Evolutionary conservation across 75 land plant genomes (phyloP), one percentile per base, ranked within the genome.

Genomic region (Gnetum montanum): DNA sequence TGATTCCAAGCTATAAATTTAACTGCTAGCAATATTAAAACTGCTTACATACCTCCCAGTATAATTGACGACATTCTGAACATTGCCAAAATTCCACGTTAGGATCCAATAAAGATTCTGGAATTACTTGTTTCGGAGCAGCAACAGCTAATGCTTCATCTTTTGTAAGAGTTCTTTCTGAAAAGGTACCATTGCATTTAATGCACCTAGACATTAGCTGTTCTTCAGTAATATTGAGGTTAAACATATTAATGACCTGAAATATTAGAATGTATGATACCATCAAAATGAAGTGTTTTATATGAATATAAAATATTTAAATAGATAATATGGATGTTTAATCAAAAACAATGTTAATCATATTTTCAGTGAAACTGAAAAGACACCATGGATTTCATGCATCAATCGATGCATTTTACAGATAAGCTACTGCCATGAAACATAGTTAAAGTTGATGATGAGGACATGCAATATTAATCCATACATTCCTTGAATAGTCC

Each of bases 1-100:
- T 13, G 20, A 30, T 19, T 6, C 15, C 37, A 51, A 51, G 37
- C 13, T 52, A 19, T 19, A 5, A 52, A 10, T 8, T 10, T 8
- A 52, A 51, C 43, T 15, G 13, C 16, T n/a, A 51, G 33, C 18
- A 20, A 8, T 0, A 18, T 15, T 31, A 20, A 52, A 8, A 3
- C 55, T 12, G 15, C 7, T 2, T 52, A 7, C 34, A 33, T 72
- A 95, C 99, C 97, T 95, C 97, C 99, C 99, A 95, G 37, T 86
- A 95, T 25, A 90, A 70, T 65, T 95, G 97, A 44, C 63, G 46
- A 62, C 99, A 95, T 8, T 79, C 78, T 43, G 72, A 76, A 65
- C 99, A 95, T 55, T 95, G 86, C 99, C 99, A 95, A 63, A 85
- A 95, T 45, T 86, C 85, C 11, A 90, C 18, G 59, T 79, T 65